Conservation (phyloP, 306 rosid species). For the Lathyrus sativus region DNA sequence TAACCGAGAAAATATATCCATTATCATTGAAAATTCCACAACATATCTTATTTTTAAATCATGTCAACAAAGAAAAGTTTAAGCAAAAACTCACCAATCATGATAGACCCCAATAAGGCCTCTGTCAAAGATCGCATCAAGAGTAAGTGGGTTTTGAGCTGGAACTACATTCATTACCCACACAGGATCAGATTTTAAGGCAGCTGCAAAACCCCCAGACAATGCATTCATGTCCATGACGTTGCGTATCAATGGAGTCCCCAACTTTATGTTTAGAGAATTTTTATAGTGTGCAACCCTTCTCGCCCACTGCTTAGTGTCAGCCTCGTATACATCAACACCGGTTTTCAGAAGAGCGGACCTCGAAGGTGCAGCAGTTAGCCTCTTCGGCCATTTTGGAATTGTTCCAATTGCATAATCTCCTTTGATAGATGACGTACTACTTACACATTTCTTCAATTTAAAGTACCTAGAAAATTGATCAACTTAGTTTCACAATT, state of each 20-base stretch:
- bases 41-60: constrained; percentile 14
- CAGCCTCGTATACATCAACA: constrained; percentile 72
- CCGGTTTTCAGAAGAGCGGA: constrained; percentile 69
- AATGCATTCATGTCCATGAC: constrained; percentile 97
- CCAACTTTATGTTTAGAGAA: constrained; percentile 71
- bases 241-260: constrained; percentile 76
- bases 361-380: constrained; percentile 67
- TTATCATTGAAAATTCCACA: constrained; percentile 16
- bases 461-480: constrained; percentile 73
- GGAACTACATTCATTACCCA: constrained; percentile 99
- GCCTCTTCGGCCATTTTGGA: constrained; percentile 89
- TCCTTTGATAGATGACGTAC: constrained; percentile 67
- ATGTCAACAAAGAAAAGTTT: neutral
- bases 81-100: constrained; percentile 71
- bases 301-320: constrained; percentile 75
- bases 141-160: constrained; percentile 70
- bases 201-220: constrained; percentile 95
- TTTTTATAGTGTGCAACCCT: constrained; percentile 76
- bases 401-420: constrained; percentile 73
- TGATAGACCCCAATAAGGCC: constrained; percentile 92
- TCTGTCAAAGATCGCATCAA: constrained; percentile 76
- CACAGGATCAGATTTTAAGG: constrained; percentile 74
- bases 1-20: constrained; percentile 32
- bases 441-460: constrained; percentile 79
- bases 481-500: constrained; percentile 34